Evolutionary conservation across 352 stramenopile species (phyloP), one percentile per base, ranked within the genome.

Genomic region (Phytopythium helicoides): DNA sequence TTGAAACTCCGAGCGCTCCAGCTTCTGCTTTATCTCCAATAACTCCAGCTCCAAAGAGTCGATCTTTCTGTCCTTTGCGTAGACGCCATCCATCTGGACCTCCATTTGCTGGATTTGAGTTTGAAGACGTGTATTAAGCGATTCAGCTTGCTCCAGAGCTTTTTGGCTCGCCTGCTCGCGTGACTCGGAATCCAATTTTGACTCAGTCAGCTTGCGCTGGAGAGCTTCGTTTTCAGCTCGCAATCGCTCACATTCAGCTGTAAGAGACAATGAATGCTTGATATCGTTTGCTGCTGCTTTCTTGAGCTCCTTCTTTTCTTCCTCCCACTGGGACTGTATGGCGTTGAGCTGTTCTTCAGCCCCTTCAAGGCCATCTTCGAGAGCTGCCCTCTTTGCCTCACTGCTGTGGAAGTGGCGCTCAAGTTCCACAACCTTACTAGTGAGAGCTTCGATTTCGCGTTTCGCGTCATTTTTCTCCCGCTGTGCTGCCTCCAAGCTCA

Each of bases 261-360:
- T 52, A 0, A 88, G 44, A 38, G 38, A 54, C 1, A 40, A 36
- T 2, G 56, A 53, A 41, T 73, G 76, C 31, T 64, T 58, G 33
- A 74, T 71, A 37, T 86, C 67, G 25, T 68, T 61, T 3, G 63
- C 52, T 5, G 68, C 63, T 9, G 57, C 64, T 7, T 42, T 21
- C 7, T 76, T 18, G 41, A 88, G 40, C 41, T 78, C 57, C 2
- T 69, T 57, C 58, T 88, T 91, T 58, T 89, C 81, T 34, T 81
- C 57, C 3, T 74, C 59, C 76, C 76, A 91, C 35, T 89, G 71
- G 2, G 66, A 66, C 46, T 86, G 76, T 10, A 87, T 52, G 14
- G 60, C 63, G 2, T 63, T 72, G 2, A 84, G 64, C 28, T 91
- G 72, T 34, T 84, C 28, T 42, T 91, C 72, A 18, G 69, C 76